Conservation (phyloP, 345 rosid species). For the Lagerstroemia speciosa region DNA sequence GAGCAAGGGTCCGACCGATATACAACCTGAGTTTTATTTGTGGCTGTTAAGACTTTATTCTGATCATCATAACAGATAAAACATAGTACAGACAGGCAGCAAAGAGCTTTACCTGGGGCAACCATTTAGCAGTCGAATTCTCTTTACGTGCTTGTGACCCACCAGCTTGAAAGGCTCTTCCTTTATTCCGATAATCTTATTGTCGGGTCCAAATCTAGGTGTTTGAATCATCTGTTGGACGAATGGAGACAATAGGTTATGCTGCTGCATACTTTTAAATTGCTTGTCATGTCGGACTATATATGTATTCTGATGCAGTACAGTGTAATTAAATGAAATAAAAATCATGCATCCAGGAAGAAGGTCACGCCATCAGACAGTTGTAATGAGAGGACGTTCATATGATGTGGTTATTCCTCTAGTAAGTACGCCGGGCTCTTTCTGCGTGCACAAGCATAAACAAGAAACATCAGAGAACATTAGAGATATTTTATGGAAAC, state of each 20-base stretch:
- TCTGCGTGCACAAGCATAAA: background rate
- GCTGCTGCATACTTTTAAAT: no score
- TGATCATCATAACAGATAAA: no score
- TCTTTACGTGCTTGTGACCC: background rate
- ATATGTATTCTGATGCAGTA: no score
- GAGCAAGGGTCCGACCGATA: slow-evolving; percentile 3
- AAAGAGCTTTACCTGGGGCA: slow-evolving; percentile 1
- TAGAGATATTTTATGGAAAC: no score
- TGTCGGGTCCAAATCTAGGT: background rate
- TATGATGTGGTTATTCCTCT: background rate
- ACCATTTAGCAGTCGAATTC: background rate
- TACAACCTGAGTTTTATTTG: slow-evolving; percentile 2
- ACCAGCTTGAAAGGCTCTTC: background rate
- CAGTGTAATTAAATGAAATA: background rate
- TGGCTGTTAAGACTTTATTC: background rate
- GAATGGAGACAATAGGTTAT: background rate
- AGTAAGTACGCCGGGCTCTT: fast-evolving
- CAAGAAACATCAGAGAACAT: no score
- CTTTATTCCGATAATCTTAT: background rate
- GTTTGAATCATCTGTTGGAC: background rate
- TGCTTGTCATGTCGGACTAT: no score
- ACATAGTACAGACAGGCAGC: no score
- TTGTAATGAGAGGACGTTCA: background rate
- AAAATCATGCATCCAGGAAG: background rate
- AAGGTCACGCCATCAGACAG: background rate